These are phyloP conservation scores for Fusarium duplospermum DNA, from an alignment of 2,329 filamentous ascomycete species.

Conservation along the genomic window DNA sequence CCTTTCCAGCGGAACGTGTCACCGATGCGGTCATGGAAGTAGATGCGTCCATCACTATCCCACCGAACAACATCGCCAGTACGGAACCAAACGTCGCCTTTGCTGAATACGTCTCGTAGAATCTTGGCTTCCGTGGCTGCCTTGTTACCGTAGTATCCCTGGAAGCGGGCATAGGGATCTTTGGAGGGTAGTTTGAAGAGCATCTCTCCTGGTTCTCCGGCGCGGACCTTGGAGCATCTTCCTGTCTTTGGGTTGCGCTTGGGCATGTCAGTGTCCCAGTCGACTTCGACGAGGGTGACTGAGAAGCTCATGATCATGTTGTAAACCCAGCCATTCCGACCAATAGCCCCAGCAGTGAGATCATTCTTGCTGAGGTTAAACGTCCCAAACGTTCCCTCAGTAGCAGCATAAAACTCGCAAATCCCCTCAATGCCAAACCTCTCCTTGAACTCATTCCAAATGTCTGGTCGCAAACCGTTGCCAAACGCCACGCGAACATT, in stretches of 20 bases:
- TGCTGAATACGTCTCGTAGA: slow-evolving; percentile 76
- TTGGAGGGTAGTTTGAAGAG: slow-evolving; percentile 75
- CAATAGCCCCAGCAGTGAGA: slow-evolving; percentile 81
- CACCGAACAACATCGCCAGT: slow-evolving; percentile 84
- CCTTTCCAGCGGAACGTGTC: slow-evolving; percentile 86
- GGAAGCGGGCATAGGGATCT: slow-evolving; percentile 74
- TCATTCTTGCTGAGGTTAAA: slow-evolving; percentile 82
- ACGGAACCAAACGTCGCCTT: slow-evolving; percentile 85
- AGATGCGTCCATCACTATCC: slow-evolving; percentile 77
- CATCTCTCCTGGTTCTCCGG: slow-evolving; percentile 79
- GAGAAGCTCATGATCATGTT: slow-evolving; percentile 62
- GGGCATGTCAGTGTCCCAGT: slow-evolving; percentile 76
- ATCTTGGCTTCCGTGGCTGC: slow-evolving; percentile 80
- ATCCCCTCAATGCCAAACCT: slow-evolving; percentile 81
- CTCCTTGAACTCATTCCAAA: slow-evolving; percentile 86
- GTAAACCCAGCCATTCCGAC: slow-evolving; percentile 74
- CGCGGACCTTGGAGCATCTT: slow-evolving; percentile 69
- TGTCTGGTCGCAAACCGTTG: slow-evolving; percentile 86
- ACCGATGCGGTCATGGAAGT: slow-evolving; percentile 84
- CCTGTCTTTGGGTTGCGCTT: slow-evolving; percentile 75
- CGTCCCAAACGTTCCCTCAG: slow-evolving; percentile 75
- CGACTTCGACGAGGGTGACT: slow-evolving; percentile 74
- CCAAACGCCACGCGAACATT: slow-evolving; percentile 81
- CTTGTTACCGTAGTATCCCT: slow-evolving; percentile 83
- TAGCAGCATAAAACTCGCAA: slow-evolving; percentile 84